These are phyloP conservation scores for Pestalotiopsis sp. DNA, from an alignment of 2,329 filamentous ascomycete species.

Conservation along the genomic window DNA sequence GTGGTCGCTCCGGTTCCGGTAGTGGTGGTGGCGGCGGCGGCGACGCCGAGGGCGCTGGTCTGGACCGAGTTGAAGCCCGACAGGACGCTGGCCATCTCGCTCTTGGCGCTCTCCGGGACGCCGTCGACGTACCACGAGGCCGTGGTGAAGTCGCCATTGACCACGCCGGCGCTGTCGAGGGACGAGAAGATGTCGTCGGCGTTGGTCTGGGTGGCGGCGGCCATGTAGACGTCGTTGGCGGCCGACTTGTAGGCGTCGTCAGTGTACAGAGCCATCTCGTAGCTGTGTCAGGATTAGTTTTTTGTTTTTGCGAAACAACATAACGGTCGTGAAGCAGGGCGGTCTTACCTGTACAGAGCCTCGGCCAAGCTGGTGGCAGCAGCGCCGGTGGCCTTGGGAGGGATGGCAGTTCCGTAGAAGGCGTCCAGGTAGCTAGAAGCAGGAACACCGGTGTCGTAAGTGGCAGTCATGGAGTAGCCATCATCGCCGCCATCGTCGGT, in stretches of 20 bases:
- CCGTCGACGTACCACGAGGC: conserved; percentile 4
- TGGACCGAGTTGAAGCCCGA: not conserved
- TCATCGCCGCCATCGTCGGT: not conserved
- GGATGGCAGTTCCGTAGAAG: not conserved
- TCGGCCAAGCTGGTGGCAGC: conserved; percentile 2
- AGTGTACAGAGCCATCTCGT: not conserved
- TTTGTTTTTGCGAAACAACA: not conserved
- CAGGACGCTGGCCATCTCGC: not conserved
- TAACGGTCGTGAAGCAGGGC: not conserved
- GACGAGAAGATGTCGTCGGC: not conserved
- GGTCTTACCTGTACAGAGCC: not conserved
- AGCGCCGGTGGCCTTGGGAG: not conserved
- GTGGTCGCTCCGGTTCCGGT: not conserved
- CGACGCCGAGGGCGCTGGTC: conserved; percentile 2
- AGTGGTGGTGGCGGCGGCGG: not conserved
- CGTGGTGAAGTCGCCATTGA: not conserved
- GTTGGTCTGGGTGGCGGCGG: not conserved
- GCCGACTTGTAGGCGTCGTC: not conserved
- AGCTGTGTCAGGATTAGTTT: not conserved
- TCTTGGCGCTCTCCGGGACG: not conserved
- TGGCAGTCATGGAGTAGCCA: not conserved
- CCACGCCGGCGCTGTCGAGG: not conserved
- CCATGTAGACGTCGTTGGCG: conserved; percentile 2
- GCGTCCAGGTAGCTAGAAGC: not conserved
- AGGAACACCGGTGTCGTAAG: not conserved